phyloP scores from a whole-genome alignment of 164 flowering plant genomes.

The Macadamia integrifolia region DNA sequence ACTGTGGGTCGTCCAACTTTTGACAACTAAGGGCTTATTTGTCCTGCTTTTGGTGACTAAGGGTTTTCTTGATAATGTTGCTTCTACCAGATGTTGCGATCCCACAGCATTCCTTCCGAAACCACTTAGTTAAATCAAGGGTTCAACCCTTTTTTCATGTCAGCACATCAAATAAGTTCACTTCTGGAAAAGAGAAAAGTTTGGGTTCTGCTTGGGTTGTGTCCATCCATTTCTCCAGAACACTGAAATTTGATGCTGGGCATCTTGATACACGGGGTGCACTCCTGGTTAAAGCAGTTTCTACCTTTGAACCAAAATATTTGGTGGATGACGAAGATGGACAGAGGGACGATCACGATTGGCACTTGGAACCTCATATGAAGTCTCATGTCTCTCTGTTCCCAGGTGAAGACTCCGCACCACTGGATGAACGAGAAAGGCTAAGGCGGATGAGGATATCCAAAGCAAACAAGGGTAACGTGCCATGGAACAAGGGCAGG shows the following conservation, averaged over 20 bases:
- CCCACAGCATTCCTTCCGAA: constrained; percentile 45
- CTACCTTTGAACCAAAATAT: constrained; percentile 48
- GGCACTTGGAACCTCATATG: constrained; percentile 18
- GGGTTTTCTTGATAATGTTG: not conserved
- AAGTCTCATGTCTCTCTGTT: constrained; percentile 14
- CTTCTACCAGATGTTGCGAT: constrained; percentile 50
- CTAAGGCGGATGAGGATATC: constrained; percentile 80
- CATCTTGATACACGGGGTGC: constrained; percentile 14
- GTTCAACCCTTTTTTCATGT: constrained; percentile 23
- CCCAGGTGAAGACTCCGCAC: constrained; percentile 27
- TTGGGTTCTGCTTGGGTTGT: constrained; percentile 28
- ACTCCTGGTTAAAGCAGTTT: constrained; percentile 48
- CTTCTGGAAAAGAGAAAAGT: constrained; percentile 28
- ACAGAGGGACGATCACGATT: constrained; percentile 6
- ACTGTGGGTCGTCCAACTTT: no score
- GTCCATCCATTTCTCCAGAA: constrained; percentile 22
- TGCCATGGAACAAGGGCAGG: constrained; percentile 96
- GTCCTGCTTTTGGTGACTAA: not conserved
- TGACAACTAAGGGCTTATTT: not conserved
- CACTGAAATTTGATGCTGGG: constrained; percentile 16
- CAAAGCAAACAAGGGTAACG: constrained; percentile 83
- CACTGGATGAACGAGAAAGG: constrained; percentile 57
- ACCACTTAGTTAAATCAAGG: constrained; percentile 26
- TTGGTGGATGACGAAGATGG: constrained; percentile 24
- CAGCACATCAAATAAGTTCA: constrained; percentile 17